Evolutionary conservation across 2,329 filamentous ascomycete species (phyloP).

Genomic region (Colletotrichum sp.): DNA sequence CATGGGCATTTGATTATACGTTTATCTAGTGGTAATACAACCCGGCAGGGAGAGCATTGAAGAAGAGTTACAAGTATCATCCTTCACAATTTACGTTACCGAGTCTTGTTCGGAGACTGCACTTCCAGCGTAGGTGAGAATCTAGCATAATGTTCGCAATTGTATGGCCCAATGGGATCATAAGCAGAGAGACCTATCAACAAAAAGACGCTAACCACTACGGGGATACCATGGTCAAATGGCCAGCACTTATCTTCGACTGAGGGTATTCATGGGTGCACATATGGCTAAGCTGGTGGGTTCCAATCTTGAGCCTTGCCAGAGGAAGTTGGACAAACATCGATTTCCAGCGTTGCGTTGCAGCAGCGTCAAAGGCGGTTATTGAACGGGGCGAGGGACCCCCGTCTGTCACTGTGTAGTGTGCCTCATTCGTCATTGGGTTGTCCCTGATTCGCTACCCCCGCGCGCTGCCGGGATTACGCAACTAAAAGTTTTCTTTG

Average conservation of each 20-base stretch:
- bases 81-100: background rate
- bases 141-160: background rate
- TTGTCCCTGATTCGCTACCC: slow-evolving; percentile 8
- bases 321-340: background rate
- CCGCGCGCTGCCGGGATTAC: background rate
- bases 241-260: background rate
- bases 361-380: slow-evolving; percentile 2
- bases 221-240: background rate
- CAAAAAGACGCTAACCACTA: background rate
- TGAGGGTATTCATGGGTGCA: background rate
- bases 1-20: slow-evolving; percentile 17
- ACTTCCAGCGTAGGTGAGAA: background rate
- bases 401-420: background rate
- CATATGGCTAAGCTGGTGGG: background rate
- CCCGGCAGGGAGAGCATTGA: slow-evolving; percentile 7
- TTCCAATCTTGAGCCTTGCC: background rate
- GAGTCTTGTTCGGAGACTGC: background rate
- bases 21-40: slow-evolving; percentile 20
- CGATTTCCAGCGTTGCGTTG: background rate
- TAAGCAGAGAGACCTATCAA: background rate
- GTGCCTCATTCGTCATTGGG: slow-evolving; percentile 9
- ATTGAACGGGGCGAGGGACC: background rate
- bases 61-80: background rate
- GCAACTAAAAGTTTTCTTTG: slow-evolving; percentile 11
- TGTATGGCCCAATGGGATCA: background rate